Evolutionary conservation across 169 alveolate species (phyloP), one percentile per base, ranked within the genome.

Genomic region (Miamiensis avidus): DNA sequence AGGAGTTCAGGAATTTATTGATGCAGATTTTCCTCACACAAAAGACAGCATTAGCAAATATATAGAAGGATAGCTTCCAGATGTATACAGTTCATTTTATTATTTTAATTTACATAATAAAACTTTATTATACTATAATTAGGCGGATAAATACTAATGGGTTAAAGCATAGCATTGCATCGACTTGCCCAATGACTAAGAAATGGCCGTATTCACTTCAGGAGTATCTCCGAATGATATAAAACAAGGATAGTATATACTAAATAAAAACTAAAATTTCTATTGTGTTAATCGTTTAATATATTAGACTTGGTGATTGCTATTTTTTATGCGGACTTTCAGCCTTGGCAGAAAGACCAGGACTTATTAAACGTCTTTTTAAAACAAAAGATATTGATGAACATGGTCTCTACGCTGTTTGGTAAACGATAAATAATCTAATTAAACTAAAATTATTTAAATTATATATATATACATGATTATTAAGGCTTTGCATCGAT

Each of bases 401-500:
- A 34, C 86, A 75, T 25, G 96, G 96, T 0, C 74, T 87, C 25
- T 96, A 96, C 90, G 88, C 93, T 74, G 90, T 96, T 29, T 91
- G 92, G 88, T 81, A n/a, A n/a, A n/a, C n/a, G n/a, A n/a, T n/a
- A n/a, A n/a, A n/a, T n/a, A n/a, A n/a, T n/a, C n/a, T n/a, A n/a
- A n/a, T n/a, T n/a, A n/a, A n/a, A n/a, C n/a, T n/a, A n/a, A n/a
- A n/a, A n/a, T n/a, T n/a, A n/a, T n/a, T n/a, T n/a, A n/a, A n/a
- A n/a, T n/a, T n/a, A n/a, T n/a, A n/a, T n/a, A n/a, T n/a, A n/a
- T n/a, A n/a, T n/a, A n/a, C n/a, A n/a, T n/a, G n/a, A n/a, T n/a
- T n/a, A n/a, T n/a, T n/a, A n/a, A n/a, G n/a, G n/a, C n/a, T 96
- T 0, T 92, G 95, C 82, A 95, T 93, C 69, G 90, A 96, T 90